Conservation (phyloP, 768 basidiomycete genomes). For the Gyrodon lividus region DNA sequence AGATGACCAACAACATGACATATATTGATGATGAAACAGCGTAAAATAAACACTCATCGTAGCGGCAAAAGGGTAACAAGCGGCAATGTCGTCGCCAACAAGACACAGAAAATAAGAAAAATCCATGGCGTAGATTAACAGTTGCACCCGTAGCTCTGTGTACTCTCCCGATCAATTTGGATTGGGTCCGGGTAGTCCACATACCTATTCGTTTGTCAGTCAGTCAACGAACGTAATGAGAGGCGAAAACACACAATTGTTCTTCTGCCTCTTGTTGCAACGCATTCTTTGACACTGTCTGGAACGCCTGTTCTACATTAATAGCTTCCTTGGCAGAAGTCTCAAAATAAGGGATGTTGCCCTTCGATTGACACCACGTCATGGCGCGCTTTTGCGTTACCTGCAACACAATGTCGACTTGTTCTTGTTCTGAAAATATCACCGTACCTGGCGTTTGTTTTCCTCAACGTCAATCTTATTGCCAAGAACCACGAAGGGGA, state of each 20-base stretch:
- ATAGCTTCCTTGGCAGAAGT: slow-evolving; percentile 99
- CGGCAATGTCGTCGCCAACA: slow-evolving; percentile 25
- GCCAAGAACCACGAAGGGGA: slow-evolving; percentile 98
- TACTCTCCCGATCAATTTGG: slow-evolving; percentile 89
- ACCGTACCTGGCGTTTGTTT: slow-evolving; percentile 87
- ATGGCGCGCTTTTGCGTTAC: slow-evolving; percentile 99
- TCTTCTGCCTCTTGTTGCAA: slow-evolving; percentile 96
- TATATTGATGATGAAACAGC: slow-evolving; percentile 16
- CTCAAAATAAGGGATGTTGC: slow-evolving; percentile 99
- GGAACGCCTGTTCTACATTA: slow-evolving; percentile 99
- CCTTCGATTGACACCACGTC: slow-evolving; percentile 99
- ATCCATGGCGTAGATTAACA: slow-evolving; percentile 53
- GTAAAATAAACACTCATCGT: slow-evolving; percentile 37
- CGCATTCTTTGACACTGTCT: slow-evolving; percentile 99
- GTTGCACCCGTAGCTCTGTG: slow-evolving; percentile 89
- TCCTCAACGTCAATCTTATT: slow-evolving; percentile 99
- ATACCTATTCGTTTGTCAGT: slow-evolving; percentile 57
- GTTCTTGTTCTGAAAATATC: not conserved
- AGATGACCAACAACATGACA: slow-evolving; percentile 24
- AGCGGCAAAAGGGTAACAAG: slow-evolving; percentile 33
- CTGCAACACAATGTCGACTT: slow-evolving; percentile 38
- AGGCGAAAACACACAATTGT: slow-evolving; percentile 64
- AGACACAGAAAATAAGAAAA: slow-evolving; percentile 23
- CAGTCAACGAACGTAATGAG: slow-evolving; percentile 9
- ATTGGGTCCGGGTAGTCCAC: slow-evolving; percentile 99